Base-by-base conservation (phyloP, 2,329 filamentous ascomycete genomes). In the Alternaria solani region DNA sequence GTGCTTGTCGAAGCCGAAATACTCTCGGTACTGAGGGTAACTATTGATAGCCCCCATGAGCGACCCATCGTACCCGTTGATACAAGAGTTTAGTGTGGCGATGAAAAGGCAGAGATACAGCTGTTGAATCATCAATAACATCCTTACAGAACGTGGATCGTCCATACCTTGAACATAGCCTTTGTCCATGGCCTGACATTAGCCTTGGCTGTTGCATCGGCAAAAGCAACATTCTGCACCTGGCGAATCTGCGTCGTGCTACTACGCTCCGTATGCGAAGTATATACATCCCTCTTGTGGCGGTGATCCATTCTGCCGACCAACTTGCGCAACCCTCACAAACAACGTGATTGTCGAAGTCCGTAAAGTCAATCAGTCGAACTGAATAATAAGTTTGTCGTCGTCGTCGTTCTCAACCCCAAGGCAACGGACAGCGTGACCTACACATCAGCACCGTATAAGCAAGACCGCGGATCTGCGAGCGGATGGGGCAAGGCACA, bases 61-160 rank as follows among this genome's bases (percentile, higher is more conserved):
- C 8, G 79, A 81, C n/a, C 82, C 81, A 67, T 84, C 81, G 62
- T 83, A 84, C 28, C 82, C 82, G 62, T 83, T 83, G 63, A 82
- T 81, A 57, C 78, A 80, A 1, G 79, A 81, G 64, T 81, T 81
- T 25, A 82, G 71, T 6, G 78, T 82, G 9, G 81, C 80, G 23
- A 82, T 68, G 28, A 79, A 72, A 34, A 82, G 71, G 61, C 75
- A 78, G 30, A 74, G 61, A 62, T 82, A 82, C 16, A 82, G 72
- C 79, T 82, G 39, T 23, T 7, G 23, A 18, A 16, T 25, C 5
- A 38, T 53, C 25, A 59, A 39, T 34, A 34, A 2, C 25, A 42
- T 47, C 16, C 26, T 47, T 25, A 5, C 6, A 9, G 30, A 16
- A 41, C 11, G n/a, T 8, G 5, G 18, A 42, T 49, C n/a, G 14